phyloP scores from a whole-genome alignment of 2,329 filamentous ascomycete genomes.

The Fusarium virguliforme region DNA sequence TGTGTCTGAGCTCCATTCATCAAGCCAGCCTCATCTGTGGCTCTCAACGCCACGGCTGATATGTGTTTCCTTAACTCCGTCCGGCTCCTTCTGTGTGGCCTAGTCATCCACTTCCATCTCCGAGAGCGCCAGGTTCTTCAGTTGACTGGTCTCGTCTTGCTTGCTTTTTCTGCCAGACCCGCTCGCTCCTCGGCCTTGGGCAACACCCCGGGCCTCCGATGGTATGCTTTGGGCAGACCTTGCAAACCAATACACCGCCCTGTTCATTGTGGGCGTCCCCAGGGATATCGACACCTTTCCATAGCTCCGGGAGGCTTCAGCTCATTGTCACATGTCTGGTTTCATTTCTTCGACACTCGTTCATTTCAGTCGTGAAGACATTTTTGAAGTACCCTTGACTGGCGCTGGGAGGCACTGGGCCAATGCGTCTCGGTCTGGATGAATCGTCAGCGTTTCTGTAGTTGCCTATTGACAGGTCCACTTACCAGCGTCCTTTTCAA shows the following conservation, averaged over 20 bases:
- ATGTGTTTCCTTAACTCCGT: constrained; percentile 22
- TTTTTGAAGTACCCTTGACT: constrained; percentile 64
- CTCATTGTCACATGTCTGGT: constrained; percentile 25
- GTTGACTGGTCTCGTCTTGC: constrained; percentile 11
- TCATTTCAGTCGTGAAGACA: constrained; percentile 55
- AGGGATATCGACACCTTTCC: constrained; percentile 37
- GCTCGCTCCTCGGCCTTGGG: constrained; percentile 30
- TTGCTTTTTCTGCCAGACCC: constrained; percentile 18
- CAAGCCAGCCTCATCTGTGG: constrained; percentile 18
- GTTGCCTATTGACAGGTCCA: constrained; percentile 37
- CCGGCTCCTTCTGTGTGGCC: constrained; percentile 13
- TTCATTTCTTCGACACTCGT: constrained; percentile 28
- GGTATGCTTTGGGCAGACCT: constrained; percentile 3
- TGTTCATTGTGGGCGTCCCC: constrained; percentile 23
- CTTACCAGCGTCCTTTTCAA: constrained; percentile 85
- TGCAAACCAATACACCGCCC: constrained; percentile 17
- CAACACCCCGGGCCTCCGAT: constrained; percentile 31
- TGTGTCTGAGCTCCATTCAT: constrained; percentile 18
- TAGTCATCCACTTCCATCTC: constrained; percentile 14
- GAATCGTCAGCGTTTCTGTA: constrained; percentile 41
- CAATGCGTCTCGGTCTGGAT: constrained; percentile 69
- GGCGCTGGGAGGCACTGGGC: constrained; percentile 69
- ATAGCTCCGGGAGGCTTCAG: constrained; percentile 16
- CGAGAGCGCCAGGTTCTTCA: constrained; percentile 12
- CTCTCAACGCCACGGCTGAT: constrained; percentile 5